Conservation (phyloP, 2,329 filamentous ascomycete species). For the Cladosporium halotolerans region DNA sequence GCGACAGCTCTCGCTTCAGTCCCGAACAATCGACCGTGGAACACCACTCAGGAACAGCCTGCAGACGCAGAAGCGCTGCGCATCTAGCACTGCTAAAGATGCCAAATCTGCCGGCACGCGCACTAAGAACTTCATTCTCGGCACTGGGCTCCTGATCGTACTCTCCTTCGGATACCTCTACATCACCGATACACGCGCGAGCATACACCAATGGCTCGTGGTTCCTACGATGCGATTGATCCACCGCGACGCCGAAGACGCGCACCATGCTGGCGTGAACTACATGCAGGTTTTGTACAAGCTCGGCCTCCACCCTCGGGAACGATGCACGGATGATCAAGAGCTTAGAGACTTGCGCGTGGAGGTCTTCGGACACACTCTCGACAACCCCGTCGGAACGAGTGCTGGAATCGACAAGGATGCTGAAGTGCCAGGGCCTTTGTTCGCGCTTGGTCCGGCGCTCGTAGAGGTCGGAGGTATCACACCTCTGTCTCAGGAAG, state of each 20-base stretch:
- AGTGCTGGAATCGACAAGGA: slow-evolving; percentile 96
- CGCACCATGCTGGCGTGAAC: slow-evolving; percentile 73
- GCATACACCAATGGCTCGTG: slow-evolving; percentile 47
- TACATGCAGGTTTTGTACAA: slow-evolving; percentile 66
- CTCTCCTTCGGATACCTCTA: slow-evolving; percentile 45
- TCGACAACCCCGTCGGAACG: slow-evolving; percentile 85
- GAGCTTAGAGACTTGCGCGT: slow-evolving; percentile 47
- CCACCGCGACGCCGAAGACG: slow-evolving; percentile 77
- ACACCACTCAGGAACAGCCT: slow-evolving; percentile 7
- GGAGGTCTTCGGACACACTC: slow-evolving; percentile 67
- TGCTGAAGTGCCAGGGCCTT: slow-evolving; percentile 75
- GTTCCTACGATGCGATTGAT: slow-evolving; percentile 59
- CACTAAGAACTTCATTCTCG: slow-evolving; percentile 46
- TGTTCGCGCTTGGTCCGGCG: slow-evolving; percentile 78
- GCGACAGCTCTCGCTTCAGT: slow-evolving; percentile 18
- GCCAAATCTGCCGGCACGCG: slow-evolving; percentile 37
- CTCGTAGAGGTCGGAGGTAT: slow-evolving; percentile 90
- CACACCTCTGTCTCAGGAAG: slow-evolving; percentile 78
- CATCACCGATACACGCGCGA: slow-evolving; percentile 48
- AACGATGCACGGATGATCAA: slow-evolving; percentile 59
- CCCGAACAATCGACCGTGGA: slow-evolving; percentile 10
- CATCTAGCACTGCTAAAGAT: slow-evolving; percentile 25
- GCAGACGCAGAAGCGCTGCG: slow-evolving; percentile 13
- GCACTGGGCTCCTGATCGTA: slow-evolving; percentile 48
- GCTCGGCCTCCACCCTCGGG: slow-evolving; percentile 72